phyloP scores from a whole-genome alignment of 2,329 filamentous ascomycete species.

The Botrytis tulipae region DNA sequence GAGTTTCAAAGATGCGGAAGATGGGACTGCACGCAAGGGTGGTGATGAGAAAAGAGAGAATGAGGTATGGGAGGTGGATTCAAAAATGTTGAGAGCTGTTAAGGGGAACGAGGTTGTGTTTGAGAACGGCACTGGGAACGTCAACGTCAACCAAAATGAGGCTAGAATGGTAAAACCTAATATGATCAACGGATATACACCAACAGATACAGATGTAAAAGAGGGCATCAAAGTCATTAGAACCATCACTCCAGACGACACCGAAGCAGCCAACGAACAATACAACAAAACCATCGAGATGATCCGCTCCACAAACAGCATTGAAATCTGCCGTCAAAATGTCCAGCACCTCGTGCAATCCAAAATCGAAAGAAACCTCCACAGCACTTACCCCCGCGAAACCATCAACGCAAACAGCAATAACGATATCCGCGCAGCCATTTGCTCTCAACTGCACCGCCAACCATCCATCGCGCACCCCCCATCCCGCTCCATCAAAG shows the following conservation, averaged over 20 bases:
- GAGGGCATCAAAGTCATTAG: slow-evolving; percentile 43
- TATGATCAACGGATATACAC: slow-evolving; percentile 43
- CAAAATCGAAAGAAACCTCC: slow-evolving; percentile 18
- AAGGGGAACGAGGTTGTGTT: slow-evolving; percentile 31
- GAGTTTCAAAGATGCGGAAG: slow-evolving; percentile 17
- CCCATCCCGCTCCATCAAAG: slow-evolving; percentile 47
- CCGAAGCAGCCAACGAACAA: slow-evolving; percentile 44
- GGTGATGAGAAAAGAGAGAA: slow-evolving; percentile 41
- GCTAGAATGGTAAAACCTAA: slow-evolving; percentile 26
- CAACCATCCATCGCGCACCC: slow-evolving; percentile 51
- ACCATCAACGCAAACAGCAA: slow-evolving; percentile 38
- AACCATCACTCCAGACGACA: slow-evolving; percentile 43
- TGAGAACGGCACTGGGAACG: slow-evolving; percentile 13
- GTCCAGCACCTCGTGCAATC: slow-evolving; percentile 21
- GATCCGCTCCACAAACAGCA: slow-evolving; percentile 43
- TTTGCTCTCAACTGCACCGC: slow-evolving; percentile 48
- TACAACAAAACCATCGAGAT: slow-evolving; percentile 45
- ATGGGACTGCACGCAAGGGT: not conserved
- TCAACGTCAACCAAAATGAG: not conserved
- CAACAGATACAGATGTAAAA: slow-evolving; percentile 40
- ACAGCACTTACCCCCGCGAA: not conserved
- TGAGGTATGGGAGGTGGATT: slow-evolving; percentile 45
- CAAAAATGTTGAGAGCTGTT: slow-evolving; percentile 47
- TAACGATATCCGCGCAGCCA: slow-evolving; percentile 48
- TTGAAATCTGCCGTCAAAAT: slow-evolving; percentile 40